Evolutionary conservation across 441 rosid species (phyloP), one percentile per base, ranked within the genome.

Genomic region (Bocquillonia castaneifolia): DNA sequence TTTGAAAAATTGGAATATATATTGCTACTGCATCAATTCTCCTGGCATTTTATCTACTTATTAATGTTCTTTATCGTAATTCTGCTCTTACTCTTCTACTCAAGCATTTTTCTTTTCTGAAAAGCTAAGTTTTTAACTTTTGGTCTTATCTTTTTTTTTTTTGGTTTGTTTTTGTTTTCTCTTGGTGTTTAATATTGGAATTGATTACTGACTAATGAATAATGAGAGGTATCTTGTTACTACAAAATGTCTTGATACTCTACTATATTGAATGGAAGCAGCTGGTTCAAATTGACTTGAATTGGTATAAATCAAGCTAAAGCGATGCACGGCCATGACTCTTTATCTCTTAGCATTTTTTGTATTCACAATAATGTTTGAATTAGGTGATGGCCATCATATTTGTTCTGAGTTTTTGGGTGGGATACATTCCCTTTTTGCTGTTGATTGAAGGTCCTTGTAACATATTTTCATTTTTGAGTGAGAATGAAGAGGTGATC

Each of bases 101-200:
- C 29, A 31, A 22, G 32, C 17, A 10, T 20, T 47, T 23, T 67
- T 52, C 60, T 28, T 42, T 26, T 42, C n/a, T 26, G 18, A 51
- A 50, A 34, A 63, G 42, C 47, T 10, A 34, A 13, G 14, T 31
- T 2, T n/a, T 20, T 0, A 26, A 17, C 13, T 18, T 28, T 55
- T 36, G 40, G 10, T 3, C 4, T 4, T 29, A 7, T 9, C 36
- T 55, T 12, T 65, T 6, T 48, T 25, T 29, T 40, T 39, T 7
- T 52, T 22, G 6, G 3, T 42, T 18, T 55, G 26, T 28, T 2
- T 54, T 12, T 40, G 32, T 40, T 15, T 42, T 40, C 18, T 42
- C 6, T 34, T 66, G 70, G 62, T 55, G 31, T 20, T 28, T 12
- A 66, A 13, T 42, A 39, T 37, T 50, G 34, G 69, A 65, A 53